Base-by-base conservation (phyloP, 805 yeast genomes). In the Blastobotrys robertii region DNA sequence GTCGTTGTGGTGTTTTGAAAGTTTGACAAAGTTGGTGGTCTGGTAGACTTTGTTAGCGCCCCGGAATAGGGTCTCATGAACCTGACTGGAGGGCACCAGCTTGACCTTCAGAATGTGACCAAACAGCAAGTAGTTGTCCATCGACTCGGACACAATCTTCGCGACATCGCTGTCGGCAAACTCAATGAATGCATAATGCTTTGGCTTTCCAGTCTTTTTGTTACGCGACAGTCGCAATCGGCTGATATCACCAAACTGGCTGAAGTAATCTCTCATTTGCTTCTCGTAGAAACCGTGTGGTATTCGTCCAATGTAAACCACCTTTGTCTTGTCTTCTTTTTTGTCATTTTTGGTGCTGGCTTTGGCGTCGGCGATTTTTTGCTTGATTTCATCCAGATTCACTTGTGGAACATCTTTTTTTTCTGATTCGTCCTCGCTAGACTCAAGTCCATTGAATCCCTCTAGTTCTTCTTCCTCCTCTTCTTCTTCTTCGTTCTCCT, bases 281-380 rank as follows among this genome's bases (percentile, higher is more conserved):
- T 65, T 70, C 64, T 92, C 97, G 55, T 86, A 80, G 67, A 92
- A 86, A 34, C 95, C 95, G 53, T 81, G 80, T 37, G 98, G 98
- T 50, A 92, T 72, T 59, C 97, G 77, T 43, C 97, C 96, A 30
- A 92, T 74, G 62, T 88, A 92, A 43, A 92, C 67, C 42, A 86
- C 85, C 31, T 90, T 87, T 8, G 54, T 46, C 36, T 45, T 43
- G n/a, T 45, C 45, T 6, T 19, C 25, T 19, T 19, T 19, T 30
- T 41, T 35, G 33, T 22, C 30, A 8, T 29, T 16, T 25, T 39
- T 34, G 11, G 39, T n/a, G 12, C 29, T 53, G 51, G 22, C 55
- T 54, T 33, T 56, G 51, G 14, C 50, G 43, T 9, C 50, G 46
- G 12, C 44, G 8, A 48, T 45, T 30, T 43, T 43, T 9, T 40